Evolutionary conservation across 2,329 filamentous ascomycete genomes (phyloP).

Genomic region (Calonectria fujianensis): DNA sequence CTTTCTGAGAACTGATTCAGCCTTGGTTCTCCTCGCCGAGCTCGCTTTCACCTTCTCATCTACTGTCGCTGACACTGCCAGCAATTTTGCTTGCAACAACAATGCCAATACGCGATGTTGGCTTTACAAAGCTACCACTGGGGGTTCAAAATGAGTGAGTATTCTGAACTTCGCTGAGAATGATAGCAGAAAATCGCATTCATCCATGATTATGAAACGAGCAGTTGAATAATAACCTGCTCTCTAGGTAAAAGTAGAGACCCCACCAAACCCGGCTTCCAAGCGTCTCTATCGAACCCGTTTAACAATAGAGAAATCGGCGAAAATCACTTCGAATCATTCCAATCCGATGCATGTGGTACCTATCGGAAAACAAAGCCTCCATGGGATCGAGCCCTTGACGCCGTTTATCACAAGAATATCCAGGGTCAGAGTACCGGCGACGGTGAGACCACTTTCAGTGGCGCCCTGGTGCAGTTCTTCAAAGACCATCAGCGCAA

Average conservation of each 20-base stretch:
- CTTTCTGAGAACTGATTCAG: constrained; percentile 8
- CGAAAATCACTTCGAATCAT: background rate
- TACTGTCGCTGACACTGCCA: background rate
- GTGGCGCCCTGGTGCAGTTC: constrained; percentile 49
- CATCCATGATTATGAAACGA: too few relatives aligned
- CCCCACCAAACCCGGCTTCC: constrained; percentile 17
- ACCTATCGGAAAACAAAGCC: constrained; percentile 48
- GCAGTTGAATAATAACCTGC: background rate
- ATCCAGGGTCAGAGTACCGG: constrained; percentile 29
- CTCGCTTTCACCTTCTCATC: background rate
- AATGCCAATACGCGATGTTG: background rate
- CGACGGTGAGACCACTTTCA: constrained; percentile 42
- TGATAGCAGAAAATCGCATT: background rate
- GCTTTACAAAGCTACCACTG: background rate
- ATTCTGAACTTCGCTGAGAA: background rate
- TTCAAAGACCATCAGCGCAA: constrained; percentile 44
- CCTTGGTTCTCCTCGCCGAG: background rate
- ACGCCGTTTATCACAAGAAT: constrained; percentile 59
- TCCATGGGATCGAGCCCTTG: constrained; percentile 61
- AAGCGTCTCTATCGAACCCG: constrained; percentile 13
- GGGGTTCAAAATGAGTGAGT: constrained; percentile 6
- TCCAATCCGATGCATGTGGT: background rate
- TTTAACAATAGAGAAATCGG: background rate
- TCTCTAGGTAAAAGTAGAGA: background rate
- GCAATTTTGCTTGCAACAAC: background rate